Base-by-base conservation (phyloP, 352 stramenopile species). In the Globisporangium ultimum region DNA sequence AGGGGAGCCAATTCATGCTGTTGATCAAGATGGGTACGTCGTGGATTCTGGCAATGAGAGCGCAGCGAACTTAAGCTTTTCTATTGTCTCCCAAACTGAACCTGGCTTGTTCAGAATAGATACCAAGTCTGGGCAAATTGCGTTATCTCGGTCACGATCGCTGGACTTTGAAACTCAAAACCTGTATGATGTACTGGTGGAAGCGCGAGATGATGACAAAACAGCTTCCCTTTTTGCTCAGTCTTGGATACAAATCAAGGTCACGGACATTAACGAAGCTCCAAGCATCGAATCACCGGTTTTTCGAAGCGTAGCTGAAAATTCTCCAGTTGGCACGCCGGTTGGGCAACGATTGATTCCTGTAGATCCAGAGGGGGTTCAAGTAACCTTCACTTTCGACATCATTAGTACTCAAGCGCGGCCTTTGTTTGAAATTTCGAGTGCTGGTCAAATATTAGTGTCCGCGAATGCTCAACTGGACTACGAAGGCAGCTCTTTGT, bases 401-500 rank as follows among this genome's bases (percentile, higher is more conserved):
- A 54, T 61, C 32, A 22, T 41, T 15, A 54, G 55, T 54, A 3
- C n/a, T 12, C 55, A 54, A 47, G 14, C 45, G 28, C n/a, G 20
- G 21, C 45, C n/a, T 17, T 1, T 61, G 20, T 61, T 61, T 41
- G 55, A 61, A 12, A 54, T 54, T 47, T 48, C 55, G 2, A 41
- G 36, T 10, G 45, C 55, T 17, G 55, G 55, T 10, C 55, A 61
- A 8, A 34, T 61, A 22, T 2, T 48, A 15, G n/a, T 61, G 4
- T 34, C 55, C 36, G 24, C 45, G 17, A 54, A 38, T 28, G 55
- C 55, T 12, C 32, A 40, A 11, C 55, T 61, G 32, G 55, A 61
- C 15, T 61, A 61, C 11, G 70, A 78, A 28, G 53, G n/a, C 6
- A 56, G 13, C 0, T 10, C 41, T 7, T 42, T 13, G n/a, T 60